Conservation (phyloP, 2,329 filamentous ascomycete genomes). For the Sphaceloma murrayae region DNA sequence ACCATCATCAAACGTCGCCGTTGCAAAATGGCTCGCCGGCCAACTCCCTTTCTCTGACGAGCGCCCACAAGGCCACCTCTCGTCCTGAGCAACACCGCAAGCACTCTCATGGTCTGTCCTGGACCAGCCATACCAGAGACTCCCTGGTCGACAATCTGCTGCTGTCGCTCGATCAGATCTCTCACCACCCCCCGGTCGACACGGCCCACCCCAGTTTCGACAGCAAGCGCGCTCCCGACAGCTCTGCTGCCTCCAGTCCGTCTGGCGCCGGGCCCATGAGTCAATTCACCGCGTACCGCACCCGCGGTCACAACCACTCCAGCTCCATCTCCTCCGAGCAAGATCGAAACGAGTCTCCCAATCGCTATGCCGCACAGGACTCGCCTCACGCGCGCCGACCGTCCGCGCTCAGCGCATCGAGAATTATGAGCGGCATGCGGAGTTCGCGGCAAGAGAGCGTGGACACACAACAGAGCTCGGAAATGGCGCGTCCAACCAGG, state of each 20-base stretch:
- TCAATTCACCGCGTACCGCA: conserved; percentile 31
- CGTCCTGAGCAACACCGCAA: conserved; percentile 13
- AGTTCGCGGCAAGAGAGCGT: conserved; percentile 1
- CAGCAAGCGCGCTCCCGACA: too few species aligned
- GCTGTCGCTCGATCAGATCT: conserved; percentile 79
- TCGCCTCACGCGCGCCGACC: conserved; percentile 21
- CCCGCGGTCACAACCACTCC: conserved; percentile 50
- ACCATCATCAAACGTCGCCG: conserved; percentile 6
- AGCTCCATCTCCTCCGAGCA: conserved; percentile 51
- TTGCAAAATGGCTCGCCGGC: conserved; percentile 13
- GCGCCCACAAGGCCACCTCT: background rate
- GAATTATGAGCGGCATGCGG: conserved; percentile 14
- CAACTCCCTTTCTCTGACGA: conserved; percentile 12
- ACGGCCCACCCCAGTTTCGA: conserved; percentile 26
- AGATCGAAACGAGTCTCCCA: conserved; percentile 32
- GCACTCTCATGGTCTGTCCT: conserved; percentile 75
- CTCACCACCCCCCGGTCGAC: conserved; percentile 23
- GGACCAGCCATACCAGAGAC: conserved; percentile 70
- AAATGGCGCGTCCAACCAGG: conserved; percentile 23
- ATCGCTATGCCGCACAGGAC: conserved; percentile 22
- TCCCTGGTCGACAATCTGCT: conserved; percentile 96
- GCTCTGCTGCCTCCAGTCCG: too few species aligned
- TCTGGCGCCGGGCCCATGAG: conserved; percentile 25
- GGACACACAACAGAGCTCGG: conserved; percentile 18
- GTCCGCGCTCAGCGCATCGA: conserved; percentile 9